Evolutionary conservation across 208 protist genomes (phyloP).

Genomic region (Willaertia magna): DNA sequence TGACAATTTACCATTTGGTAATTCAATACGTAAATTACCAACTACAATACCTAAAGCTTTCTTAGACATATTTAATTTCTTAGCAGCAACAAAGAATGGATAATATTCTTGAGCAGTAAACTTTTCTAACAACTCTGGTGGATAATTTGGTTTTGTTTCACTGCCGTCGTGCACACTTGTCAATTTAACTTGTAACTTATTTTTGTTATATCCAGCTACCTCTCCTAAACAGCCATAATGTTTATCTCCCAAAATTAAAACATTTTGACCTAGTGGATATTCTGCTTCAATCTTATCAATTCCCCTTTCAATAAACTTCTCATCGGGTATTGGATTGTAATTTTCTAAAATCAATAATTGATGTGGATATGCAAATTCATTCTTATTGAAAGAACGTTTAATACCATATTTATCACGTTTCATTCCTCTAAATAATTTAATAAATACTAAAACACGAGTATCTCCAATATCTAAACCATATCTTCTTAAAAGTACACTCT

Average conservation of each 20-base stretch:
- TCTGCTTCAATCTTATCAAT: not conserved
- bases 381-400: not conserved
- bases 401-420: not conserved
- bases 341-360: not conserved
- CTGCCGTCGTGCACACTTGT: not conserved
- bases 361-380: not conserved
- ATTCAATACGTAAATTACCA: not conserved
- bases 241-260: not conserved
- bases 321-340: not conserved
- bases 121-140: not conserved
- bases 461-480: not conserved
- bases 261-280: not conserved
- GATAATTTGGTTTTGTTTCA: not conserved
- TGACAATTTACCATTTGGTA: not conserved
- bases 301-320: not conserved
- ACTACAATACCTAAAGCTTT: not conserved
- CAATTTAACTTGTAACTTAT: not conserved
- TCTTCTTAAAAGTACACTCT: not conserved
- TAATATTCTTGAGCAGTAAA: not conserved
- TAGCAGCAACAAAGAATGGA: not conserved
- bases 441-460: not conserved
- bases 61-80: not conserved
- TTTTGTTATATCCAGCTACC: not conserved
- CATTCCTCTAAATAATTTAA: slow-evolving; percentile 10
- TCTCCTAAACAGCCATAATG: not conserved